Evolutionary conservation across 495 filamentous ascomycete genomes (phyloP).

Genomic region (Penicillium lagena): DNA sequence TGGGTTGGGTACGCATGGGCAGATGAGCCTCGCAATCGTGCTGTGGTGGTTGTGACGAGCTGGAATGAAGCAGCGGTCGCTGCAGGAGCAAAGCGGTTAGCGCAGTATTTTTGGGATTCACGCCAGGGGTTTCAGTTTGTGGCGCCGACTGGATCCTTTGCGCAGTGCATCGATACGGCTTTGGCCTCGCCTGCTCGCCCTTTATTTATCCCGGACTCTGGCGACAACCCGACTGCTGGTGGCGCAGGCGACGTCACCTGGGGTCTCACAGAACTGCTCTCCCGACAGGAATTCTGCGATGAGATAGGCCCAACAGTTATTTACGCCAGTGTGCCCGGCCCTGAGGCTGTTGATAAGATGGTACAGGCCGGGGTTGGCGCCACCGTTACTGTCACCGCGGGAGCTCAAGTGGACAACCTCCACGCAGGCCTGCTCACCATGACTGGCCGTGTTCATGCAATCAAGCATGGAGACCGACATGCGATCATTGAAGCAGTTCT

Average conservation of each 20-base stretch:
- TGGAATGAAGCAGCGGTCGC: constrained; percentile 34
- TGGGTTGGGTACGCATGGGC: constrained; percentile 59
- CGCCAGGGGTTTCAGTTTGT: constrained; percentile 46
- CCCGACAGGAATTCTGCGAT: constrained; percentile 38
- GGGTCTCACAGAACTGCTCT: constrained; percentile 41
- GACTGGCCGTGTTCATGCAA: constrained; percentile 46
- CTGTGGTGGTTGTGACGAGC: constrained; percentile 46
- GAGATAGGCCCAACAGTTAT: constrained; percentile 38
- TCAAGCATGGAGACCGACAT: constrained; percentile 45
- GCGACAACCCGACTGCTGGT: constrained; percentile 52
- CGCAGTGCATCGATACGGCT: constrained; percentile 42
- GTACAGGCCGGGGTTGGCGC: constrained; percentile 43
- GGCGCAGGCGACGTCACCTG: constrained; percentile 52
- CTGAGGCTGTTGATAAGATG: constrained; percentile 37
- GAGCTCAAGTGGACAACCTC: constrained; percentile 47
- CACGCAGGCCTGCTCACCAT: constrained; percentile 47
- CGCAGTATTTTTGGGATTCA: constrained; percentile 44
- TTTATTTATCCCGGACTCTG: constrained; percentile 54
- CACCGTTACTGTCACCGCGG: constrained; percentile 46
- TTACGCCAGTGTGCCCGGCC: constrained; percentile 51
- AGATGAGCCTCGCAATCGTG: constrained; percentile 50
- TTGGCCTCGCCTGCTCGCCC: constrained; percentile 36
- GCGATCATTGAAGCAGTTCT: constrained; percentile 46
- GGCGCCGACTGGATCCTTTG: constrained; percentile 45
- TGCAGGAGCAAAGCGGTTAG: constrained; percentile 37